Base-by-base conservation (phyloP, 805 yeast genomes). In the Cyberlindnera subsufficiens region DNA sequence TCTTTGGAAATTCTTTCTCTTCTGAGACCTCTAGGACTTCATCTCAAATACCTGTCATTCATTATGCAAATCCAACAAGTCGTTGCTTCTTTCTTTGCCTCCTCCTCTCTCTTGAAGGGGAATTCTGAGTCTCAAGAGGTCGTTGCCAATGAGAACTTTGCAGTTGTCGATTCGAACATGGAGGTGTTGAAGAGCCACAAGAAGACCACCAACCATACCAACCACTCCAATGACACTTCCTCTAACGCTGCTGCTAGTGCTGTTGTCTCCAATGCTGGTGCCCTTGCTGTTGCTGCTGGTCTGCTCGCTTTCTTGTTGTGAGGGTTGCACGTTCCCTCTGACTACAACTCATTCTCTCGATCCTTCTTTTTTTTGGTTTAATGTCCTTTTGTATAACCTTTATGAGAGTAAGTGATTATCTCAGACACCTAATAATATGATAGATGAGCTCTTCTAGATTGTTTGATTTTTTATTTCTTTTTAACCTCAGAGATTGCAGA, bases 31-130 rank as follows among this genome's bases (percentile, higher is more conserved):
- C 30, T 36, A n/a, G 19, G 19, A 30, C 39, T 17, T 35, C 22
- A n/a, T 4, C 35, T 14, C 6, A 7, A 18, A 13, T n/a, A 34
- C 13, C 40, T 30, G 17, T 14, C 37, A 42, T 18, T 15, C 34
- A 42, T 29, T 43, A 57, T 57, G 61, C 61, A 57, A 55, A 50
- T 57, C 43, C 61, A 57, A 49, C 61, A 57, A 55, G 58, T 57
- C 45, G 44, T 57, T 42, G 59, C 61, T 34, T 53, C 60, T 4
- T 50, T 52, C 47, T 38, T 57, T 40, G 58, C 60, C 33, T 50
- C 60, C 27, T 36, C 60, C 37, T 41, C 52, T 40, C 34, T 54
- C 29, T 46, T 53, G 37, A 46, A 39, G 44, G 33, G 25, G 37
- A 39, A 43, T 37, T 10, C 42, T 37, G 41, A 42, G 42, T 36